Percentiles rank a stretch among this genome's conserved stretches.
These are phyloP conservation scores for Aegilops speltoides DNA, from an alignment of 176 grass and related monocot species.

Conservation along the genomic window DNA sequence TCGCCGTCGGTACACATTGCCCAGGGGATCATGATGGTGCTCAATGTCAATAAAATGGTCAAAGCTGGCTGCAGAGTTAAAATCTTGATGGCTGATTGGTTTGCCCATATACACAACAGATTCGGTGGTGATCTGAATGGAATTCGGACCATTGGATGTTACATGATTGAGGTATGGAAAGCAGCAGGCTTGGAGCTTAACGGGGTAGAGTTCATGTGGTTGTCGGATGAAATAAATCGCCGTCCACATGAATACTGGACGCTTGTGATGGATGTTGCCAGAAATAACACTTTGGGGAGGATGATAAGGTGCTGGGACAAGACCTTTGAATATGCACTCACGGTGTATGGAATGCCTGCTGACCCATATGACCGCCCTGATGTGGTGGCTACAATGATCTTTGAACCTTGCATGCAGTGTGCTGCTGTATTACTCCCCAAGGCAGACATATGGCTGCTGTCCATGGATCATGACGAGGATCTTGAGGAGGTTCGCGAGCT, in stretches of 20 bases:
- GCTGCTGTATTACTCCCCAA: constrained; percentile 54
- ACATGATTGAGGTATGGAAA: constrained; percentile 2
- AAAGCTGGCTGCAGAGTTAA: neutral
- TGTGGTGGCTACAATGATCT: constrained; percentile 37
- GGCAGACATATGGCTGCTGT: constrained; percentile 67
- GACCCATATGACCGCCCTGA: neutral
- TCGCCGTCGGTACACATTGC: neutral
- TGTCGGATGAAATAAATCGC: constrained; percentile 60
- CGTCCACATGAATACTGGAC: constrained; percentile 52
- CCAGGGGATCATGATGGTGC: neutral
- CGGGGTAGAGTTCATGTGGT: neutral
- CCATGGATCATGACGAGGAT: constrained; percentile 52
- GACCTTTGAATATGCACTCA: too few relatives aligned
- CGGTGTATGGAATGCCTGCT: constrained; percentile 4
- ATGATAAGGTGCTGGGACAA: constrained; percentile 35
- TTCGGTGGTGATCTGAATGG: neutral
- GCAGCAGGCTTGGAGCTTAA: neutral
- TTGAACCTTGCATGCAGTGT: constrained; percentile 64
- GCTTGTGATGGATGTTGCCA: constrained; percentile 57
- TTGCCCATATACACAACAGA: neutral
- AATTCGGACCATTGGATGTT: neutral
- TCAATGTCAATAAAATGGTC: neutral
- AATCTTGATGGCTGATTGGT: neutral
- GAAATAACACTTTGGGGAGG: constrained; percentile 32
- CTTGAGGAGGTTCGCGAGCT: constrained; percentile 8